Evolutionary conservation across 148 eudicot species (phyloP), one percentile per base, ranked within the genome.

Genomic region (Cornus suecica): DNA sequence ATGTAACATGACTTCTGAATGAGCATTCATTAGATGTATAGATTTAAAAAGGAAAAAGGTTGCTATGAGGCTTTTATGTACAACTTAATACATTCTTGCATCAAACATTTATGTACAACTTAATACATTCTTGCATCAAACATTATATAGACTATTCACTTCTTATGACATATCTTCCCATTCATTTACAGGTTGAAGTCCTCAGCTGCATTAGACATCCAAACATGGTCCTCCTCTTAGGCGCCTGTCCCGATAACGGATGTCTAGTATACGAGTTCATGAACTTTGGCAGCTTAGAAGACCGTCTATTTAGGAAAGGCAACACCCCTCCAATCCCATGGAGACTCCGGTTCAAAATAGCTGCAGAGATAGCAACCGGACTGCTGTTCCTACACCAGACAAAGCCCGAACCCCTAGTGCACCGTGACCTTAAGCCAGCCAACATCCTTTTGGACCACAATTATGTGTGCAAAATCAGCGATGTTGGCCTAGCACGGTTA

Each of bases 371-470:
- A 51, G 90, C 93, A 64, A 87, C 91, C 2, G 91, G 80, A 4
- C 90, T 92, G 14, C 76, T 88, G 26, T 92, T 90, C 79, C 89
- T 92, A 51, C 97, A 92, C 82, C 92, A 89, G 71, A 76, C 90
- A 41, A 92, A 92, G 80, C 97, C 97, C 24, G 97, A 92, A 80
- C 94, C 97, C 60, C 87, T 92, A 0, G 97, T 92, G 68, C 97
- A 92, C 74, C 97, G 97, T 56, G 97, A 92, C 70, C 89, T 92
- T 14, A 92, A 92, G 66, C 97, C 97, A 34, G 97, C 80, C 32
- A 92, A 92, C 82, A 92, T 92, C 54, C 88, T 92, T 15, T 71
- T 92, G 37, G 93, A 92, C 82, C 79, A 75, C 13, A 80, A 92
- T 64, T 89, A 75, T 66, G 85, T 84, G 25, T 88, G 97, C 86